Percentiles rank a stretch among this genome's conserved stretches.
phyloP scores from a whole-genome alignment of 345 rosid species.

The Hevea brasiliensis region DNA sequence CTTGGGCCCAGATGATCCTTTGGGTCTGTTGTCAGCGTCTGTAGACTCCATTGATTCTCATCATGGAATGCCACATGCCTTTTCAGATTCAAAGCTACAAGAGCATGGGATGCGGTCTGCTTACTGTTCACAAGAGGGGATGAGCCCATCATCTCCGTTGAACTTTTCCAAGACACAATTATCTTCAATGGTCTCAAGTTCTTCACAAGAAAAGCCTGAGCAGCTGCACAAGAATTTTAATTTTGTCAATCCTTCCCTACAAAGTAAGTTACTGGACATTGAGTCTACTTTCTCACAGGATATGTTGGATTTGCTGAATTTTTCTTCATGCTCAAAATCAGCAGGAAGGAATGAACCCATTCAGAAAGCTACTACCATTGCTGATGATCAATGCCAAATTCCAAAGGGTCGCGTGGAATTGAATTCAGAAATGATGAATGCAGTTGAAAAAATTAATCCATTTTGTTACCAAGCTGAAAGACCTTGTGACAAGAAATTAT shows the following conservation, averaged over 20 bases:
- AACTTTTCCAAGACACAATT: slow-evolving; percentile 38
- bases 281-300: slow-evolving; percentile 27
- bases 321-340: slow-evolving; percentile 28
- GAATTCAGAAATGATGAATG: slow-evolving; percentile 17
- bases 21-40: slow-evolving; percentile 42
- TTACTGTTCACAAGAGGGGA: slow-evolving; percentile 54
- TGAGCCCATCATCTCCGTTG: slow-evolving; percentile 50
- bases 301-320: slow-evolving; percentile 21
- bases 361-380: slow-evolving; percentile 25
- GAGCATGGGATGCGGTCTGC: slow-evolving; percentile 45
- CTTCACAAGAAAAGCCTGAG: slow-evolving; percentile 37
- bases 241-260: slow-evolving; percentile 32
- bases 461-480: slow-evolving; percentile 34
- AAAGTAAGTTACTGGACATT: slow-evolving; percentile 35
- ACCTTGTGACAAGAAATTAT: slow-evolving; percentile 22
- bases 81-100: slow-evolving; percentile 64
- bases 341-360: slow-evolving; percentile 22
- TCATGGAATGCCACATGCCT: slow-evolving; percentile 51
- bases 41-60: slow-evolving; percentile 43
- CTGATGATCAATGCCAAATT: slow-evolving; percentile 17
- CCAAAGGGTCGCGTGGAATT: slow-evolving; percentile 20
- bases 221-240: slow-evolving; percentile 33
- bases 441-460: slow-evolving; percentile 21
- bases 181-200: slow-evolving; percentile 28
- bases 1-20: slow-evolving; percentile 29